Percentiles rank a stretch among this genome's conserved stretches.
These are phyloP conservation scores for Vanrija sp. DNA, from an alignment of 1,284 basidiomycete genomes.

Conservation along the genomic window DNA sequence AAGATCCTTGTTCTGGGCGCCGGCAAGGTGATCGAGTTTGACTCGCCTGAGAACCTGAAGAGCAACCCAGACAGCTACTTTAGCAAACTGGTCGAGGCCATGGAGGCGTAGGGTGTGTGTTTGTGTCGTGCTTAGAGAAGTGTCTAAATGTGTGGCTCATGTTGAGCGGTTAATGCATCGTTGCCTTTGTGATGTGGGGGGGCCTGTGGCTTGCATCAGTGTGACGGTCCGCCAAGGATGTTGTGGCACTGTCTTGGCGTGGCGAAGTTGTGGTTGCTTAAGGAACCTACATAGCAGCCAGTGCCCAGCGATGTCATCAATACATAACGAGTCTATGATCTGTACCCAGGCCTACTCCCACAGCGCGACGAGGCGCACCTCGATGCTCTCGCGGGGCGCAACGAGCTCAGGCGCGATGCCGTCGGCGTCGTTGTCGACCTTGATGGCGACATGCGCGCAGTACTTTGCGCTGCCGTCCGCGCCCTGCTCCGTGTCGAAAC, in stretches of 20 bases:
- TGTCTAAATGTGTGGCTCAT: too few species aligned
- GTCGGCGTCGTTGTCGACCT: conserved; percentile 15
- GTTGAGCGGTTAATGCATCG: too few species aligned
- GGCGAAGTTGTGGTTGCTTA: too few species aligned
- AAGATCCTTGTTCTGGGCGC: conserved; percentile 55
- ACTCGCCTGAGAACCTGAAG: conserved; percentile 61
- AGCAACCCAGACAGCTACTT: conserved; percentile 55
- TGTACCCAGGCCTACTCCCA: conserved; percentile 17
- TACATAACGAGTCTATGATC: background rate
- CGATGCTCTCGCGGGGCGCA: conserved; percentile 25
- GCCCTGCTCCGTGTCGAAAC: conserved; percentile 33
- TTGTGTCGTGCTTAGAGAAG: background rate
- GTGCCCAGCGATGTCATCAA: too few species aligned
- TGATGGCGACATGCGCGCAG: conserved; percentile 24
- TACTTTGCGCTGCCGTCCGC: conserved; percentile 19
- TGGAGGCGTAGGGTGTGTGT: conserved; percentile 29
- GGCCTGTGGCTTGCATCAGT: too few species aligned
- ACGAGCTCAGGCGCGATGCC: conserved; percentile 8
- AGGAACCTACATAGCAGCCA: too few species aligned
- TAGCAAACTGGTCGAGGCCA: conserved; percentile 58
- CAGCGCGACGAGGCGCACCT: conserved; percentile 27
- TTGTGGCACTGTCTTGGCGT: too few species aligned
- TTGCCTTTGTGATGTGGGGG: too few species aligned
- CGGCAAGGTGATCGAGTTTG: conserved; percentile 56
- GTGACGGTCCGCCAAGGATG: background rate